phyloP scores from a whole-genome alignment of 2,329 filamentous ascomycete species.

The Aspergillus neotritici region DNA sequence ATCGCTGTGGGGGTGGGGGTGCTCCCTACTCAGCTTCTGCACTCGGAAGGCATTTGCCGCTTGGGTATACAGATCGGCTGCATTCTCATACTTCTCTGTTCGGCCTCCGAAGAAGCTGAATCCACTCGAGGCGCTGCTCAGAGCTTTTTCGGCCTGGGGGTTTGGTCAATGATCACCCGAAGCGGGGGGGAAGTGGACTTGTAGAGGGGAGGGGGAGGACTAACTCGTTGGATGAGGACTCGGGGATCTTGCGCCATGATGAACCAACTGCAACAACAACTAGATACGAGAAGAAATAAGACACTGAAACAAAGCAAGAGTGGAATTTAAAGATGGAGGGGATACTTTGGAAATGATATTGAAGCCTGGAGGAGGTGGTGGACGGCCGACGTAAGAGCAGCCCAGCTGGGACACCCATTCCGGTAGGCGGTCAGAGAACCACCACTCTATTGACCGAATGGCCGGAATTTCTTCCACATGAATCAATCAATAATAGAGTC shows the following conservation, averaged over 20 bases:
- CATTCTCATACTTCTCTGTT: conserved; percentile 83
- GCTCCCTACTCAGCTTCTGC: conserved; percentile 67
- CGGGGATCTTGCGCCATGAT: conserved; percentile 71
- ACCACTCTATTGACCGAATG: too few species aligned
- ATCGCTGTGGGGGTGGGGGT: background rate
- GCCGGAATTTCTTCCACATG: too few species aligned
- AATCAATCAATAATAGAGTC: too few species aligned
- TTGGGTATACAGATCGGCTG: conserved; percentile 79
- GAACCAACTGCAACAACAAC: background rate
- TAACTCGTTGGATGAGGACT: conserved; percentile 71
- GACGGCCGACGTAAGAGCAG: too few species aligned
- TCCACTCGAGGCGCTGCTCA: conserved; percentile 66
- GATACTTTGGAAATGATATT: too few species aligned
- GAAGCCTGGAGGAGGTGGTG: too few species aligned
- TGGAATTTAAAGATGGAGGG: too few species aligned
- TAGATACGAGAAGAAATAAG: background rate
- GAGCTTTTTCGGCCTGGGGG: conserved; percentile 75
- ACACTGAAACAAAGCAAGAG: background rate
- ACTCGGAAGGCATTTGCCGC: conserved; percentile 89
- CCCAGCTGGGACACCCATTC: too few species aligned
- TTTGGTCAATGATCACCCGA: conserved; percentile 28
- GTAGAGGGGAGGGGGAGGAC: conserved; percentile 10
- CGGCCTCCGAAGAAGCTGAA: conserved; percentile 86
- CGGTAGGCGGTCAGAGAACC: too few species aligned
- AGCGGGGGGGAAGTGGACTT: conserved; percentile 11